A percentile compares a stretch with the other conserved stretches of the same genome.
phyloP scores from a whole-genome alignment of 2,329 filamentous ascomycete genomes.

The Talaromyces pinophilus region DNA sequence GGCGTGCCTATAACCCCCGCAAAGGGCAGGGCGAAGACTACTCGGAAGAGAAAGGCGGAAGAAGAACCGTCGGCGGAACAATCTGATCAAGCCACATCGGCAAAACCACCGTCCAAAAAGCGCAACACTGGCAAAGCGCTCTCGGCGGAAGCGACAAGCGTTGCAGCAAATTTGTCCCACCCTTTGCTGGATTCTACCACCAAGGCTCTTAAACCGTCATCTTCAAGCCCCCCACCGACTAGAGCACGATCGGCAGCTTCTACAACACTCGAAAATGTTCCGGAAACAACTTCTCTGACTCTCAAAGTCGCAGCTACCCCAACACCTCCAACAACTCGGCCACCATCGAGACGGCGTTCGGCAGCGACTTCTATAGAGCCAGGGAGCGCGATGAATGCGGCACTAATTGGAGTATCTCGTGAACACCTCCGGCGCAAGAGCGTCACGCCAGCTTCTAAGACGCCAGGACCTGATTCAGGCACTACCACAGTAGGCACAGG shows the following conservation, averaged over 20 bases:
- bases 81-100: constrained; percentile 7
- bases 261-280: neutral
- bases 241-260: constrained; percentile 19
- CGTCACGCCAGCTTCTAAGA: constrained; percentile 42
- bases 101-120: constrained; percentile 34
- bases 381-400: constrained; percentile 21
- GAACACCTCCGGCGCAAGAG: constrained; percentile 46
- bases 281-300: constrained; percentile 24
- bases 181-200: constrained; percentile 1
- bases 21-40: constrained; percentile 32
- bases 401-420: constrained; percentile 24
- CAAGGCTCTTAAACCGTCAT: constrained; percentile 13
- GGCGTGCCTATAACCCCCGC: constrained; percentile 13
- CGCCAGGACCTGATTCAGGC: constrained; percentile 43
- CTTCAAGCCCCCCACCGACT: constrained; percentile 18
- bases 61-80: constrained; percentile 31
- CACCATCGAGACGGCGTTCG: constrained; percentile 38
- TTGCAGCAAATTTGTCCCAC: constrained; percentile 1
- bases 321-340: constrained; percentile 35
- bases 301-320: constrained; percentile 28
- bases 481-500: constrained; percentile 32
- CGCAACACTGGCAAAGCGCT: constrained; percentile 36
- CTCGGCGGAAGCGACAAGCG: constrained; percentile 24
- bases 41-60: constrained; percentile 59
- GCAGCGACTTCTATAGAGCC: constrained; percentile 33